Base-by-base conservation (phyloP, 306 rosid species). In the Cicer arietinum region DNA sequence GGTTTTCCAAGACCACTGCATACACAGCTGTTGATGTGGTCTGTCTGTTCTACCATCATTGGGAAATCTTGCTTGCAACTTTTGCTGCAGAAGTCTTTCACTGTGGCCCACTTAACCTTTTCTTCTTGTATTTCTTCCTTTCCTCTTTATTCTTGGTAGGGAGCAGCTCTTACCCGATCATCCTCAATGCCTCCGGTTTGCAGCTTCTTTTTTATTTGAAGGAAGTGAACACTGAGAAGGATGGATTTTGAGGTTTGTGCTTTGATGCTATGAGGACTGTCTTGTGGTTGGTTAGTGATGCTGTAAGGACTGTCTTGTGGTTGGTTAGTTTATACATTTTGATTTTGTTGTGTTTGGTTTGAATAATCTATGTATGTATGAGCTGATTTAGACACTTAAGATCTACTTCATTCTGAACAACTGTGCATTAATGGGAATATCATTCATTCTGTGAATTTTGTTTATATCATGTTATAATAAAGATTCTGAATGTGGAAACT, bases 351-450 rank as follows among this genome's bases (percentile, higher is more conserved):
- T 20, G 40, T 20, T 18, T 25, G 64, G 20, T 60, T 60, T 60
- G 66, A 60, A 60, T 60, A 60, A 59, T 30, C 65, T 13, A 16
- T 10, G 10, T 20, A 6, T 60, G 18, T 60, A 13, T 60, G 66
- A 35, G 45, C 20, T 35, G 45, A 60, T 60, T 13, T 60, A 35
- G 20, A 35, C 45, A 35, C 67, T 2, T 17, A 35, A 60, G 13
- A 18, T 60, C 20, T 35, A 37, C 44, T 60, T 60, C 10, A 1
- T 60, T 59, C 35, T 60, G 44, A 35, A 12, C 10, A 35, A 60
- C 37, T 12, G 8, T 60, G 67, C 67, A 2, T 60, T 30, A 10
- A 59, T 59, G 65, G 22, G 43, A 18, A 56, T 9, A 56, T 0
- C 37, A 18, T 56, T 56, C 1, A 10, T 9, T 18, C n/a, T 54